Evolutionary conservation across 2,329 filamentous ascomycete species (phyloP).

Genomic region (Pseudogymnoascus sp.): DNA sequence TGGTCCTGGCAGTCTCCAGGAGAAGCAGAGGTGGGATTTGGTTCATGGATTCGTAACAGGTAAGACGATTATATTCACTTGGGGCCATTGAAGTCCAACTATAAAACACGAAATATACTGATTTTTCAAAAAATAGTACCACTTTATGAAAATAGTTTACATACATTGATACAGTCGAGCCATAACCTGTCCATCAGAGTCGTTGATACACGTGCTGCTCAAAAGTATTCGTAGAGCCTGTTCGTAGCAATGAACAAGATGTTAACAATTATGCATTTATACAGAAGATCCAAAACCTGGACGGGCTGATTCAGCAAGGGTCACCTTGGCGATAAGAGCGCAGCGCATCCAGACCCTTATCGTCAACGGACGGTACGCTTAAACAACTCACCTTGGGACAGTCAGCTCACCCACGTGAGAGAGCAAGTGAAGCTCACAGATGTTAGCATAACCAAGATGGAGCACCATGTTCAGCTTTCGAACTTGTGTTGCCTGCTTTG

Average conservation of each 20-base stretch:
- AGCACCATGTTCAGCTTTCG: not conserved
- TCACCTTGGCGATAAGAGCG: not conserved
- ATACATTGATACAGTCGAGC: not conserved
- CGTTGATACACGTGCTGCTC: not conserved
- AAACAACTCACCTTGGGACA: not conserved
- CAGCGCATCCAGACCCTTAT: not conserved
- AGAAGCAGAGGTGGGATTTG: not conserved
- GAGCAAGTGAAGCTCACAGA: not conserved
- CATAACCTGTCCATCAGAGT: not conserved
- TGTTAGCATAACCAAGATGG: not conserved
- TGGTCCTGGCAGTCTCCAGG: not conserved
- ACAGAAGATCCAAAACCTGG: not conserved
- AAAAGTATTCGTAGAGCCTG: not conserved
- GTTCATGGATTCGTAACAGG: not conserved
- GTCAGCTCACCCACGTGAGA: not conserved
- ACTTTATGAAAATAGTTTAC: not conserved
- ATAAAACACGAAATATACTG: not conserved
- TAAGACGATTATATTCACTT: not conserved
- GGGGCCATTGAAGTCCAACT: not conserved
- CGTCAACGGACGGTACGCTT: not conserved
- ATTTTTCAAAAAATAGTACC: not conserved
- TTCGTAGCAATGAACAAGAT: not conserved
- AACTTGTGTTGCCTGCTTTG: constrained; percentile 8
- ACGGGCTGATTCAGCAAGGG: not conserved
- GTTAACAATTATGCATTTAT: not conserved